Evolutionary conservation across 2,329 filamentous ascomycete genomes (phyloP).

Genomic region (Aspergillus aculeatus): DNA sequence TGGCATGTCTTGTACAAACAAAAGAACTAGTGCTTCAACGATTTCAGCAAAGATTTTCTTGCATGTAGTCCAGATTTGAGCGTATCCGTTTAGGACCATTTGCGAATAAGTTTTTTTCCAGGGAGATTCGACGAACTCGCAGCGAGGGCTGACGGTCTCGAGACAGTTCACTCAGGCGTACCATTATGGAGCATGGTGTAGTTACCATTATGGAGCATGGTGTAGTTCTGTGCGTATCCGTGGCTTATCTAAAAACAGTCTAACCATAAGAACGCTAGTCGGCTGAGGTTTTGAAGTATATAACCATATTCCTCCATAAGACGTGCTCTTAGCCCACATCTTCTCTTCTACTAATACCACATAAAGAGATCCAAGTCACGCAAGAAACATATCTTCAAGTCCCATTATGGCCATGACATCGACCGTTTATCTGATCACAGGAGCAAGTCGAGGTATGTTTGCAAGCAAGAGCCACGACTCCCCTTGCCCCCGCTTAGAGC

Average conservation of each 20-base stretch:
- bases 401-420: not conserved
- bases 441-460: not conserved
- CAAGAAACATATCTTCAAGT: not conserved
- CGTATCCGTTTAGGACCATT: not conserved
- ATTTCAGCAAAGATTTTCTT: not conserved
- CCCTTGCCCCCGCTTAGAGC: not conserved
- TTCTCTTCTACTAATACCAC: not conserved
- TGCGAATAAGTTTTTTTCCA: not conserved
- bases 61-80: not conserved
- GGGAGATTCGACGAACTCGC: too few species aligned
- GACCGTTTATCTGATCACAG: conserved; percentile 5
- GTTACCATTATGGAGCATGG: not conserved
- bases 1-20: not conserved
- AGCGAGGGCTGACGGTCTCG: too few species aligned
- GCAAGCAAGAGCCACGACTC: not conserved
- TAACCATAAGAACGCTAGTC: not conserved
- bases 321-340: not conserved
- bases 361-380: not conserved
- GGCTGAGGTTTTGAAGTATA: not conserved
- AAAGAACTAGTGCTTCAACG: not conserved
- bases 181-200: not conserved
- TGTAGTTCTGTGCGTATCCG: not conserved
- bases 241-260: not conserved
- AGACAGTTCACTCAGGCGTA: not conserved
- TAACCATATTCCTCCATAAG: not conserved